Evolutionary conservation across 768 basidiomycete species (phyloP).

Genomic region (Tulasnella sp.): DNA sequence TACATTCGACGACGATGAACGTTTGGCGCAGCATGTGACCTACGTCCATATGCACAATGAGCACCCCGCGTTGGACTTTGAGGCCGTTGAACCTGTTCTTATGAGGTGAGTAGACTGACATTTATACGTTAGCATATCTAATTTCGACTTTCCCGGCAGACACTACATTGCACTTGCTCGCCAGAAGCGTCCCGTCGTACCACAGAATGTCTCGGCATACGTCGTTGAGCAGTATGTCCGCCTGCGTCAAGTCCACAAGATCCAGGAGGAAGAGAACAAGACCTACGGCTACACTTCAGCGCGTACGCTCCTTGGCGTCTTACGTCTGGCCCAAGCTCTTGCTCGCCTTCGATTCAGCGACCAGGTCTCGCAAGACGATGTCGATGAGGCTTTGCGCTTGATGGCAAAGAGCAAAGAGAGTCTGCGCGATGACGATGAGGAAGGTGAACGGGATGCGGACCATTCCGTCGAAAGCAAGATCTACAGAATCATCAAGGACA

Average conservation of each 20-base stretch:
- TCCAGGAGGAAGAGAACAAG: constrained; percentile 79
- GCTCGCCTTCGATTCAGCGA: constrained; percentile 82
- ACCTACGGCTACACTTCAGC: constrained; percentile 92
- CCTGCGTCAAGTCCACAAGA: constrained; percentile 83
- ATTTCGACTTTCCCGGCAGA: constrained; percentile 30
- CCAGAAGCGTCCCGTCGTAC: constrained; percentile 79
- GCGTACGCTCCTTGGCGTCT: constrained; percentile 85
- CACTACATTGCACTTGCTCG: constrained; percentile 94
- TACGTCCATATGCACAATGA: constrained; percentile 94
- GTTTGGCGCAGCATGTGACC: constrained; percentile 93
- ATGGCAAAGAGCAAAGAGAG: constrained; percentile 97
- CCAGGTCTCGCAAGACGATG: constrained; percentile 70
- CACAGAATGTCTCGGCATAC: constrained; percentile 77
- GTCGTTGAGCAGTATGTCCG: constrained; percentile 94
- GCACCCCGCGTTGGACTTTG: constrained; percentile 66
- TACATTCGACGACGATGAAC: constrained; percentile 86
- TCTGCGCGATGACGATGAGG: constrained; percentile 67
- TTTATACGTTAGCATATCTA: not conserved
- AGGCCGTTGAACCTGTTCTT: constrained; percentile 75
- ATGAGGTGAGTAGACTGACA: constrained; percentile 55
- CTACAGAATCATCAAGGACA: constrained; percentile 81
- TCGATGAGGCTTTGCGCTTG: constrained; percentile 90
- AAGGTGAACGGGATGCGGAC: constrained; percentile 55
- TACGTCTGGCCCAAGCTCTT: constrained; percentile 89
- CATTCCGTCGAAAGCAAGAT: constrained; percentile 73